phyloP scores from a whole-genome alignment of 1,284 basidiomycete species.

The Tilletiaria anomala region DNA sequence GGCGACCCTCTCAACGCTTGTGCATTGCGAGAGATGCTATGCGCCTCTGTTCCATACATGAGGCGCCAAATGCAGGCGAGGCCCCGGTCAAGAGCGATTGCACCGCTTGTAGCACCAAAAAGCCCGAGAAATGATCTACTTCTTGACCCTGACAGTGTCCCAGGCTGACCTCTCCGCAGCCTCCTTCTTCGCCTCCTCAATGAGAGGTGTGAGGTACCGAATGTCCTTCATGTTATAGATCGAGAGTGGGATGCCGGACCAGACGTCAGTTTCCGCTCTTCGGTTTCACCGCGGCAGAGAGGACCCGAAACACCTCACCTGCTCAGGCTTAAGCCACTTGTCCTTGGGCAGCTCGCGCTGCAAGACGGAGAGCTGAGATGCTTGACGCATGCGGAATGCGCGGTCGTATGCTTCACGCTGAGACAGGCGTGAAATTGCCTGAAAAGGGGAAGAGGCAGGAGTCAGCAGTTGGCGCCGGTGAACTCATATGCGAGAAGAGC shows the following conservation, averaged over 20 bases:
- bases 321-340: slow-evolving; percentile 62
- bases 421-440: slow-evolving; percentile 69
- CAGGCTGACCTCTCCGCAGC: slow-evolving; percentile 64
- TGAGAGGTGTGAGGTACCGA: slow-evolving; percentile 73
- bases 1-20: too few species aligned
- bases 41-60: too few species aligned
- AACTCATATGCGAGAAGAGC: too few species aligned
- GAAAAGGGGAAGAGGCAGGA: not conserved
- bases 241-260: slow-evolving; percentile 1
- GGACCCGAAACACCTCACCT: slow-evolving; percentile 47
- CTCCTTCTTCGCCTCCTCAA: slow-evolving; percentile 62
- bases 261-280: not conserved
- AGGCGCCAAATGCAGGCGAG: too few species aligned
- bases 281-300: not conserved
- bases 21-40: too few species aligned
- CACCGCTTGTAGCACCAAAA: too few species aligned
- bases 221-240: slow-evolving; percentile 52
- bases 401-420: slow-evolving; percentile 75
- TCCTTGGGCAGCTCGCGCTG: slow-evolving; percentile 73
- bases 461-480: too few species aligned
- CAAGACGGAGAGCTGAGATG: slow-evolving; percentile 62
- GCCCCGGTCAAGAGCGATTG: too few species aligned
- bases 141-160: slow-evolving; percentile 50
- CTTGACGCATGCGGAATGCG: slow-evolving; percentile 72
- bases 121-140: too few species aligned